phyloP scores from a whole-genome alignment of 345 rosid species.

The Pistacia atlantica region DNA sequence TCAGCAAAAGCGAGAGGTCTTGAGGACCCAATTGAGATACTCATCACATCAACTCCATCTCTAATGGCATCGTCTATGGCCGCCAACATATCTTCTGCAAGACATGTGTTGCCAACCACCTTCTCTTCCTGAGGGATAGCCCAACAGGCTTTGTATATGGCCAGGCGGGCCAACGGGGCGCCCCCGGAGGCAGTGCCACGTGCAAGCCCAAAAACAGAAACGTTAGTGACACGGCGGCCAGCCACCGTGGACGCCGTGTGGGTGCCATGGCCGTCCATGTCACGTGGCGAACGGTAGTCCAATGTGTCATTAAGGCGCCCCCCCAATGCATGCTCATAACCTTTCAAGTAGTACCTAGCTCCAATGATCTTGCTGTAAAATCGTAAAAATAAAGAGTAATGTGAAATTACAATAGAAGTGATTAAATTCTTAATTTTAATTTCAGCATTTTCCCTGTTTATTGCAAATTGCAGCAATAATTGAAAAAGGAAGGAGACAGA shows the following conservation, averaged over 20 bases:
- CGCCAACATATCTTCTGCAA: slow-evolving; percentile 70
- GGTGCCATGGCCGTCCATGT: slow-evolving; percentile 81
- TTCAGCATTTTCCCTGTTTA: no score
- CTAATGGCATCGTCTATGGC: slow-evolving; percentile 82
- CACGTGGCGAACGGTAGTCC: slow-evolving; percentile 72
- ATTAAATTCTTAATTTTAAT: no score
- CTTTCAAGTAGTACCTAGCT: slow-evolving; percentile 71
- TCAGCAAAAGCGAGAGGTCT: slow-evolving; percentile 20
- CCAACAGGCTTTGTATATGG: slow-evolving; percentile 91
- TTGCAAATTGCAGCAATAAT: no score
- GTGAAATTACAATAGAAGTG: no score
- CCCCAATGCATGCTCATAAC: slow-evolving; percentile 33
- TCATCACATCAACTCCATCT: slow-evolving; percentile 77
- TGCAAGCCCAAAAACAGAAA: slow-evolving; percentile 62
- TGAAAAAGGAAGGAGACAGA: no score
- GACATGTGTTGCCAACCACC: slow-evolving; percentile 49
- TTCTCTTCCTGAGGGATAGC: slow-evolving; percentile 52
- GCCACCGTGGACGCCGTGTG: slow-evolving; percentile 80
- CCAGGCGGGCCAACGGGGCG: slow-evolving; percentile 71
- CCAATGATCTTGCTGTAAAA: slow-evolving; percentile 74
- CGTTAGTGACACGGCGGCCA: slow-evolving; percentile 48
- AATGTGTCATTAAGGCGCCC: slow-evolving; percentile 55
- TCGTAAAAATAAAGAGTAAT: background rate
- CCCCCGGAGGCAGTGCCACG: slow-evolving; percentile 76
- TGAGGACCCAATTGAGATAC: slow-evolving; percentile 57